A percentile compares a stretch with the other conserved stretches of the same genome.
phyloP scores from a whole-genome alignment of 148 eudicot genomes.

The Rhododendron simsii region DNA sequence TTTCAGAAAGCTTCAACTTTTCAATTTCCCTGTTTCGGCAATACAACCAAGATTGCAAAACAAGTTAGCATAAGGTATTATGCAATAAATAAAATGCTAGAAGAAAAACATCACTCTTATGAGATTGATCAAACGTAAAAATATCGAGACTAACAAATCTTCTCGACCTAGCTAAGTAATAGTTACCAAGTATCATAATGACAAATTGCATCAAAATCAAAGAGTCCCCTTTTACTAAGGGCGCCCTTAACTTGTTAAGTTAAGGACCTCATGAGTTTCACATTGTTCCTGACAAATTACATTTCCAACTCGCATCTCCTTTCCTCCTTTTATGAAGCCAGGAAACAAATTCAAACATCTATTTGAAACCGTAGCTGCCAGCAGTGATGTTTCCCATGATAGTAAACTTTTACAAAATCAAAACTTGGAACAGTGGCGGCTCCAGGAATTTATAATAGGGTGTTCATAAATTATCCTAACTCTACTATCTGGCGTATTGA shows the following conservation, averaged over 20 bases:
- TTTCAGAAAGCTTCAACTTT: constrained; percentile 93
- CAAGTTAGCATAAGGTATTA: not conserved
- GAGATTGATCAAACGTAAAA: not conserved
- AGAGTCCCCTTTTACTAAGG: no score
- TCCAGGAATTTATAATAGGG: no score
- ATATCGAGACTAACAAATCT: not conserved
- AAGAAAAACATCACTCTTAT: not conserved
- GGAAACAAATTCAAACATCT: not conserved
- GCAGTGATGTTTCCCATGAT: not conserved
- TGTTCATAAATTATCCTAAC: no score
- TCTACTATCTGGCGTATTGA: no score
- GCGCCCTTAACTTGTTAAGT: no score
- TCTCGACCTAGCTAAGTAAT: not conserved
- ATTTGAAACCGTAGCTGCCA: not conserved
- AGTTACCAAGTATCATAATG: not conserved
- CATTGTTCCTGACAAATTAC: not conserved
- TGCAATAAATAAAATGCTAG: not conserved
- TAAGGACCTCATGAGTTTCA: no score
- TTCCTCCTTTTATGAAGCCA: not conserved
- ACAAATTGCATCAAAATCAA: not conserved
- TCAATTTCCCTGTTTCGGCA: constrained; percentile 66
- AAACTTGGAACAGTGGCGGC: not conserved
- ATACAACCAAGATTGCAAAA: not conserved
- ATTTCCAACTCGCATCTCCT: not conserved
- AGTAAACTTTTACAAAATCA: not conserved